Conservation (phyloP, 2,329 filamentous ascomycete genomes). For the Trichoderma endophyticum region DNA sequence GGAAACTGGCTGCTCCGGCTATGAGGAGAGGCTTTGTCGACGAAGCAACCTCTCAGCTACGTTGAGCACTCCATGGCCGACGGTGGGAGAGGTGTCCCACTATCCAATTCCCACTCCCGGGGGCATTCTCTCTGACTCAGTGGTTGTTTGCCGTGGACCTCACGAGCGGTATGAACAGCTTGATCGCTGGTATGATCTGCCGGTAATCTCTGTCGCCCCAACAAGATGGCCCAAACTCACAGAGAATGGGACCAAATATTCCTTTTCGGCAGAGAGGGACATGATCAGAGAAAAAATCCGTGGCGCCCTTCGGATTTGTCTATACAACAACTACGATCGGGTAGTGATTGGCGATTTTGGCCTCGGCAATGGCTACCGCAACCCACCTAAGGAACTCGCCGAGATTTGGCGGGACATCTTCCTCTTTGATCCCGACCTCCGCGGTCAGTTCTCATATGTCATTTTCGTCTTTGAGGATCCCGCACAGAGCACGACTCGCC, state of each 20-base stretch:
- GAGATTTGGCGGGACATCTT: slow-evolving; percentile 65
- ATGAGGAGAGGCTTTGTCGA: slow-evolving; percentile 67
- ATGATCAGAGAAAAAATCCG: slow-evolving; percentile 72
- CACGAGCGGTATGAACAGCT: slow-evolving; percentile 62
- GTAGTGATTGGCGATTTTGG: slow-evolving; percentile 65
- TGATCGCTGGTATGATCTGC: slow-evolving; percentile 54
- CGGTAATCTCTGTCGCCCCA: slow-evolving; percentile 71
- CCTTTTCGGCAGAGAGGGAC: slow-evolving; percentile 67
- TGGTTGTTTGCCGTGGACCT: slow-evolving; percentile 71
- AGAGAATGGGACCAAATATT: slow-evolving; percentile 64
- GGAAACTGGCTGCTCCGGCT: slow-evolving; percentile 57
- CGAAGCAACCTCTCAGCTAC: slow-evolving; percentile 71
- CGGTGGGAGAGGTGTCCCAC: slow-evolving; percentile 46
- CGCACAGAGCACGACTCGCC: slow-evolving; percentile 49
- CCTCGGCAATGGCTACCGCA: slow-evolving; percentile 60
- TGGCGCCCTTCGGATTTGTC: slow-evolving; percentile 66
- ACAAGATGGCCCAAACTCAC: slow-evolving; percentile 71
- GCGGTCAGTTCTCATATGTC: slow-evolving; percentile 59
- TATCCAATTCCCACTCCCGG: slow-evolving; percentile 71
- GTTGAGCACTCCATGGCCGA: slow-evolving; percentile 58
- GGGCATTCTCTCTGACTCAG: slow-evolving; percentile 66
- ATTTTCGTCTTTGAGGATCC: slow-evolving; percentile 63
- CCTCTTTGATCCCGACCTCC: slow-evolving; percentile 59
- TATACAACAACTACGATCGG: slow-evolving; percentile 53
- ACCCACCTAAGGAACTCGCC: slow-evolving; percentile 62